These are phyloP conservation scores for Coniochaeta sp. DNA, from an alignment of 2,329 filamentous ascomycete genomes.

Conservation along the genomic window DNA sequence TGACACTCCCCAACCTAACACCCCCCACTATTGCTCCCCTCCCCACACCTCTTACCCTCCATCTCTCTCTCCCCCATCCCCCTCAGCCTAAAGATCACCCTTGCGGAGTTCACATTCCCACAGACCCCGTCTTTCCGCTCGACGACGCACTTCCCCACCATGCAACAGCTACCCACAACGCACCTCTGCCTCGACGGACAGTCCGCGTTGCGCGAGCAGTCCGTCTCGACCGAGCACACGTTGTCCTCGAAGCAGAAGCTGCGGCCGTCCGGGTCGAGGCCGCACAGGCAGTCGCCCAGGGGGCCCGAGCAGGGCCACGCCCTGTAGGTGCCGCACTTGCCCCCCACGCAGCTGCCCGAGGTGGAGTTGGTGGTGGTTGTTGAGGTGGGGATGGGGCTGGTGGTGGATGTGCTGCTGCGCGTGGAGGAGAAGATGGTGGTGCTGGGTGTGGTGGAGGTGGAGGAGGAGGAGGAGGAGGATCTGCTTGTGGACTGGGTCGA, in stretches of 20 bases:
- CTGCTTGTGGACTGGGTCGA: background rate
- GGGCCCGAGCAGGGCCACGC: constrained; percentile 6
- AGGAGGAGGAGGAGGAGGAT: background rate
- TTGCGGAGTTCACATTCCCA: background rate
- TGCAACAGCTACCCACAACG: constrained; percentile 7
- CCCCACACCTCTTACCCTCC: background rate
- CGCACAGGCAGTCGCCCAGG: constrained; percentile 9
- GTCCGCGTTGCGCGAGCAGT: constrained; percentile 3
- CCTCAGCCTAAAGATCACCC: background rate
- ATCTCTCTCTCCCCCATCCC: background rate
- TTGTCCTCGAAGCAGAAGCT: constrained; percentile 11
- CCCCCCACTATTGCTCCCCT: background rate
- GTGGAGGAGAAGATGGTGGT: background rate
- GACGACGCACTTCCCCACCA: constrained; percentile 6
- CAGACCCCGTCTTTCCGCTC: background rate
- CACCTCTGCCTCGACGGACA: constrained; percentile 4
- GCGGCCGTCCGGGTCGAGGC: constrained; percentile 7
- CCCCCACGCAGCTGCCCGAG: constrained; percentile 1
- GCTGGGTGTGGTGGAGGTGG: background rate
- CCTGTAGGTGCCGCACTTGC: constrained; percentile 8
- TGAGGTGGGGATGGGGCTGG: background rate
- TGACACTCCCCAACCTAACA: background rate
- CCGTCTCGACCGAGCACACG: constrained; percentile 5
- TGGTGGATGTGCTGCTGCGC: background rate
- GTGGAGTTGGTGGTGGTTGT: constrained; percentile 1